Evolutionary conservation across 2,329 filamentous ascomycete species (phyloP), one percentile per base, ranked within the genome.

Genomic region (Colletotrichum tofieldiae): DNA sequence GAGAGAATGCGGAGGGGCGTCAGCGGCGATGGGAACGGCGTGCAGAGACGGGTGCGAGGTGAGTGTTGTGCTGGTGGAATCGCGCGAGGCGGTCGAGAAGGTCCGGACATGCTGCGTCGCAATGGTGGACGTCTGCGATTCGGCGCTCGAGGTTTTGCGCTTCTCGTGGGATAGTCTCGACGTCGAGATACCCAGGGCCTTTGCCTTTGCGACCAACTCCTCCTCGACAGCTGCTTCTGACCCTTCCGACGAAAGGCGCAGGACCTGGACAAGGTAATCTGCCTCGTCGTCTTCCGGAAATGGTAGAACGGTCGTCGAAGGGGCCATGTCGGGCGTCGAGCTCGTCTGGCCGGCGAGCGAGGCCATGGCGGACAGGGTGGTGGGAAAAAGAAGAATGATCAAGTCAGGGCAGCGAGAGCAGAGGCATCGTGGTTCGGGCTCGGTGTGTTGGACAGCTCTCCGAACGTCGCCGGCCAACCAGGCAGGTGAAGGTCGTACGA

Each of bases 21-120:
- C 76, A 18, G 74, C 73, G 63, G 56, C 76, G 62, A 56, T 75
- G 65, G 71, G 73, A 26, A 69, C 73, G 37, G 77, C 80, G 64
- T 81, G 81, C 26, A 83, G 77, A 60, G 84, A 86, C 0, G 85
- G 86, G 64, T 82, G 81, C 26, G 83, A 82, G 1, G 85, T 87
- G 35, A 84, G 73, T 37, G 79, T 79, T 6, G 84, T 84, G 72
- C 80, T 83, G 4, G 81, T 78, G 7, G 86, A 85, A 32, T 75
- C 78, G 35, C 79, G 75, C 16, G 84, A 84, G 11, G 79, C 81
- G 55, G 84, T 83, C 3, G 87, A 88, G 72, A 81, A 82, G 18
- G 83, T 84, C 47, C 85, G 85, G 32, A 81, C 82, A 76, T 85
- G 85, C 39, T 78, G 81, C 32, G 77, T 82, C 39, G 80, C 80